phyloP scores from a whole-genome alignment of 495 filamentous ascomycete genomes.

The Tirmania nivea region DNA sequence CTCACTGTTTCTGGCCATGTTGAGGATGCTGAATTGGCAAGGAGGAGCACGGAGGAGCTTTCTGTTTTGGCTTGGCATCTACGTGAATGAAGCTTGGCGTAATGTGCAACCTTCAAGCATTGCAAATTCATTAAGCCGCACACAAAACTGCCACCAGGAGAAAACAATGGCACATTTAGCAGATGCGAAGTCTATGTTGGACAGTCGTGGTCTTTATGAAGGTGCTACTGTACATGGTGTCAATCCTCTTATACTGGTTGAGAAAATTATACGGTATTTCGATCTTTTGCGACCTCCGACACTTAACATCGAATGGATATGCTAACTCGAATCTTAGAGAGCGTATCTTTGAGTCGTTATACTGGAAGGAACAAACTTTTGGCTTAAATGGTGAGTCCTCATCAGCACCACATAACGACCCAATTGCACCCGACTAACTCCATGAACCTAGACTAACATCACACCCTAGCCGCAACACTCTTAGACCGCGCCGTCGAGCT shows the following conservation, averaged over 20 bases:
- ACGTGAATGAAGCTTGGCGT: too few relatives aligned
- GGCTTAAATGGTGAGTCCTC: constrained; percentile 57
- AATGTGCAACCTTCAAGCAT: too few relatives aligned
- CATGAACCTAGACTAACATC: neutral
- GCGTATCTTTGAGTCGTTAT: constrained; percentile 81
- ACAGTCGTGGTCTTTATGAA: constrained; percentile 28
- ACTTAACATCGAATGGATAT: too few relatives aligned
- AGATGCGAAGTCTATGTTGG: constrained; percentile 25
- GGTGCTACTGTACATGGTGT: constrained; percentile 45
- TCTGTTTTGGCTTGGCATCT: neutral
- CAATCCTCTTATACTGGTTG: constrained; percentile 48
- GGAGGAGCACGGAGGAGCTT: too few relatives aligned
- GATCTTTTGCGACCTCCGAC: neutral
- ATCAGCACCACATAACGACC: too few relatives aligned
- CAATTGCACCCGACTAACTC: neutral
- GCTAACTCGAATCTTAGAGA: constrained; percentile 28
- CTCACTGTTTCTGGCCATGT: neutral
- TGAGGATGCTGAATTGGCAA: neutral
- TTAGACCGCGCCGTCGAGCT: constrained; percentile 73
- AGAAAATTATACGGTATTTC: constrained; percentile 37
- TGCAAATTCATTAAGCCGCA: too few relatives aligned
- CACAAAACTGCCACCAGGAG: neutral
- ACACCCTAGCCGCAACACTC: constrained; percentile 33
- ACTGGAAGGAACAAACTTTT: constrained; percentile 98
- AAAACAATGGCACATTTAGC: constrained; percentile 23